Evolutionary conservation across 2,329 filamentous ascomycete species (phyloP).

Genomic region (Hypoxylon sp.): DNA sequence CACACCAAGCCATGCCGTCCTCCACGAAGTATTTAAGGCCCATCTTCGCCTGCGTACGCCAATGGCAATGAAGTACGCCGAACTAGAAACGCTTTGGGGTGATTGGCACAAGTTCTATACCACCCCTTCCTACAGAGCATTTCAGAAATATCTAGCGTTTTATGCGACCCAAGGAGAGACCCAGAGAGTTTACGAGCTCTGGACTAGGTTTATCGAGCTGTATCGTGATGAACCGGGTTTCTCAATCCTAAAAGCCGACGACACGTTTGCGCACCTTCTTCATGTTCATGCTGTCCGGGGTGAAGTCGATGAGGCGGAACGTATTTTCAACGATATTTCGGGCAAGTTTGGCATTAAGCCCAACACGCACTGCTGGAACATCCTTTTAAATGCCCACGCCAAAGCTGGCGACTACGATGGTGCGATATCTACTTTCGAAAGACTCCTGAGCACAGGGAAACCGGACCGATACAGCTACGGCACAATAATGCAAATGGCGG

Average conservation of each 20-base stretch:
- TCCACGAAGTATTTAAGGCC: slow-evolving; percentile 59
- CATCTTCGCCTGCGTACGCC: slow-evolving; percentile 51
- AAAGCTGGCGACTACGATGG: slow-evolving; percentile 75
- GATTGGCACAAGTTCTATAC: slow-evolving; percentile 62
- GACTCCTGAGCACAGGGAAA: slow-evolving; percentile 62
- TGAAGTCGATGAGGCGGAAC: slow-evolving; percentile 69
- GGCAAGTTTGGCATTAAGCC: slow-evolving; percentile 68
- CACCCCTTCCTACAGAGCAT: slow-evolving; percentile 59
- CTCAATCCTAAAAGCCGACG: slow-evolving; percentile 51
- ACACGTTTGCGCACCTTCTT: slow-evolving; percentile 69
- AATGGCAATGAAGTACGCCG: slow-evolving; percentile 54
- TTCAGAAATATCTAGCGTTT: slow-evolving; percentile 62
- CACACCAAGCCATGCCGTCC: slow-evolving; percentile 54
- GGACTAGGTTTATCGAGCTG: slow-evolving; percentile 57
- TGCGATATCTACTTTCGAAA: slow-evolving; percentile 73
- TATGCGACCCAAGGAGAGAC: slow-evolving; percentile 63
- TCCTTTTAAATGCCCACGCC: slow-evolving; percentile 77
- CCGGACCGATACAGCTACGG: slow-evolving; percentile 76
- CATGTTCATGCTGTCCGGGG: slow-evolving; percentile 78
- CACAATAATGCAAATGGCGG: slow-evolving; percentile 79
- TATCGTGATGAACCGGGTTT: slow-evolving; percentile 52
- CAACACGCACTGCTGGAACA: slow-evolving; percentile 77
- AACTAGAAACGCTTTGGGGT: slow-evolving; percentile 60
- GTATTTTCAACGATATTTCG: slow-evolving; percentile 72
- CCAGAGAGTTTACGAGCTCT: slow-evolving; percentile 59